phyloP scores from a whole-genome alignment of 192 early-diverging fungal genomes.

The Coemansia interrupta region DNA sequence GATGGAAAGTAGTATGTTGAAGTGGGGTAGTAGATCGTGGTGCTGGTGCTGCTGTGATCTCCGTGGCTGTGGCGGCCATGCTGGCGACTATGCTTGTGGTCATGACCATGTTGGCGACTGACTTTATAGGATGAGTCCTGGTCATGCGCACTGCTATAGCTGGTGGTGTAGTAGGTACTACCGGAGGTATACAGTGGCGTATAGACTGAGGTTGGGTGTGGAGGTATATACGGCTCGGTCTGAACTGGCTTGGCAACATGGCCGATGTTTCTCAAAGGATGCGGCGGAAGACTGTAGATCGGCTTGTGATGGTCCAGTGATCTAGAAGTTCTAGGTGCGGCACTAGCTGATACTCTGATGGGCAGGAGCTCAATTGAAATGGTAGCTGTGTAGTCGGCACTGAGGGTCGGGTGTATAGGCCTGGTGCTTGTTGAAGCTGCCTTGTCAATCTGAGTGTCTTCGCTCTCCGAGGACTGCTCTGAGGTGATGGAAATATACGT shows the following conservation, averaged over 20 bases:
- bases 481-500: no score
- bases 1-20: conserved; percentile 1
- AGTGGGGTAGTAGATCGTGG: not conserved
- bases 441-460: no score
- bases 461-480: no score
- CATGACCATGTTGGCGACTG: not conserved
- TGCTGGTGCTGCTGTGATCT: not conserved
- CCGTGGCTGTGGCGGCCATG: not conserved
- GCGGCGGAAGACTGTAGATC: not conserved
- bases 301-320: not conserved
- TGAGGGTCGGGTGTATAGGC: no score
- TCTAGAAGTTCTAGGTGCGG: no score
- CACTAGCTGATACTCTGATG: no score
- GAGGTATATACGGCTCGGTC: not conserved
- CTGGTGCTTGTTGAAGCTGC: no score
- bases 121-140: not conserved
- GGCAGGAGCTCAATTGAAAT: no score
- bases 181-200: not conserved
- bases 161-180: no score
- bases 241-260: not conserved
- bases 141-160: no score
- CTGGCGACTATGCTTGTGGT: not conserved
- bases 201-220: not conserved
- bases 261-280: not conserved
- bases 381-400: no score